Evolutionary conservation across 2,329 filamentous ascomycete genomes (phyloP).

Genomic region (Colletotrichum tropicale): DNA sequence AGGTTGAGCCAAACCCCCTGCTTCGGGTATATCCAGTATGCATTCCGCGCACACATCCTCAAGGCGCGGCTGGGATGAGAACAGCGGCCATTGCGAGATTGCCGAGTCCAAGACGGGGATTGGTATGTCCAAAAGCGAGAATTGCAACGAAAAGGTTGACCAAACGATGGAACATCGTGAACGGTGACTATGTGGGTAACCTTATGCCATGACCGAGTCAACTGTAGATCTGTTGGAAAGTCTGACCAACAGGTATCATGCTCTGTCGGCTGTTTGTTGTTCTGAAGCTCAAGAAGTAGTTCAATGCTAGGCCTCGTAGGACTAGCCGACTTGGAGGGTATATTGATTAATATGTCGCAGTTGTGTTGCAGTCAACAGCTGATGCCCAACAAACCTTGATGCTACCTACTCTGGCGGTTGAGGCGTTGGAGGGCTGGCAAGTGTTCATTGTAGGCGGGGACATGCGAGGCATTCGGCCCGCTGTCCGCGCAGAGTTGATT

Average conservation of each 20-base stretch:
- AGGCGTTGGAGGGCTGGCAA: neutral
- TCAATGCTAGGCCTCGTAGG: neutral
- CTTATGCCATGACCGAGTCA: neutral
- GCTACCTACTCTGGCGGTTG: neutral
- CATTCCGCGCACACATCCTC: neutral
- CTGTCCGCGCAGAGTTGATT: neutral
- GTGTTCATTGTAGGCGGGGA: neutral
- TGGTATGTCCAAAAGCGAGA: neutral
- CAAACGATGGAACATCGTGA: neutral
- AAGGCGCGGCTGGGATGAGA: neutral
- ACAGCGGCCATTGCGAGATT: neutral
- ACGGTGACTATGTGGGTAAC: neutral
- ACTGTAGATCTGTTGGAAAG: neutral
- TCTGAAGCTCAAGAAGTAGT: neutral
- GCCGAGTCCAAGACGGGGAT: neutral
- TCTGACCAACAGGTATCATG: neutral
- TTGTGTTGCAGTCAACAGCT: neutral
- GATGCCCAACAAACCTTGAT: neutral
- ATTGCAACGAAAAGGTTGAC: neutral
- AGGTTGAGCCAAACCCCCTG: neutral
- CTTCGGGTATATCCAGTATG: neutral
- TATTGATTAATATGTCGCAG: neutral
- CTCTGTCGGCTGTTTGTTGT: neutral
- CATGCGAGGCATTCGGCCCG: neutral
- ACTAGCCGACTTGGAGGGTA: neutral